Percentiles rank a stretch among this genome's conserved stretches.
Conservation (phyloP, 2,329 filamentous ascomycete genomes). For the Colletotrichum orbiculare region DNA sequence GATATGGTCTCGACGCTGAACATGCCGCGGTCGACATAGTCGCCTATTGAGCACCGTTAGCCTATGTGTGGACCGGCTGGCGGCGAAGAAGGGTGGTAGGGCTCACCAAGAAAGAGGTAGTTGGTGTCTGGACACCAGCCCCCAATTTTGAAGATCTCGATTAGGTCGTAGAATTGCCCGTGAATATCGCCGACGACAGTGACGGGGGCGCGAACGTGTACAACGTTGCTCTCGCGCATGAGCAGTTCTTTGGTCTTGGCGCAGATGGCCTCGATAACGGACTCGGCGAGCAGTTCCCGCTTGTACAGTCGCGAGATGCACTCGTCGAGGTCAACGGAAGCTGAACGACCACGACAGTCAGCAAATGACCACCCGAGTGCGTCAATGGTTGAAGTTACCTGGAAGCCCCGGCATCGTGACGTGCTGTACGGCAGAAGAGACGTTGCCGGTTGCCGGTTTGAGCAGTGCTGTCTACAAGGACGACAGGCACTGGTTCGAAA, state of each 20-base stretch:
- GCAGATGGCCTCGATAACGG: slow-evolving; percentile 98
- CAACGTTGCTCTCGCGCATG: slow-evolving; percentile 99
- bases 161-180: slow-evolving; percentile 98
- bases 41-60: slow-evolving; percentile 64
- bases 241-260: slow-evolving; percentile 98
- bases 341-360: slow-evolving; percentile 55
- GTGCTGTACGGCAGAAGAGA: slow-evolving; percentile 14
- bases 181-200: slow-evolving; percentile 99
- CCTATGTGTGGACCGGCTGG: background rate
- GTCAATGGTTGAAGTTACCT: slow-evolving; percentile 49
- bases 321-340: slow-evolving; percentile 97
- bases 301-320: slow-evolving; percentile 97
- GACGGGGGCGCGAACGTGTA: slow-evolving; percentile 94
- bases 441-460: background rate
- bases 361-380: slow-evolving; percentile 10
- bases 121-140: slow-evolving; percentile 98
- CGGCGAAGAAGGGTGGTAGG: slow-evolving; percentile 11
- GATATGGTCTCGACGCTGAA: slow-evolving; percentile 99
- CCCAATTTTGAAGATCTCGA: slow-evolving; percentile 99
- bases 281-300: slow-evolving; percentile 96
- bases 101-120: slow-evolving; percentile 91
- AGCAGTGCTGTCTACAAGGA: no score
- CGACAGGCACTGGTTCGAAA: background rate
- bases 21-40: slow-evolving; percentile 98
- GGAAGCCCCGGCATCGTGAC: slow-evolving; percentile 67